Evolutionary conservation across 1,284 basidiomycete species (phyloP).

Genomic region (Retiboletus fuscus): DNA sequence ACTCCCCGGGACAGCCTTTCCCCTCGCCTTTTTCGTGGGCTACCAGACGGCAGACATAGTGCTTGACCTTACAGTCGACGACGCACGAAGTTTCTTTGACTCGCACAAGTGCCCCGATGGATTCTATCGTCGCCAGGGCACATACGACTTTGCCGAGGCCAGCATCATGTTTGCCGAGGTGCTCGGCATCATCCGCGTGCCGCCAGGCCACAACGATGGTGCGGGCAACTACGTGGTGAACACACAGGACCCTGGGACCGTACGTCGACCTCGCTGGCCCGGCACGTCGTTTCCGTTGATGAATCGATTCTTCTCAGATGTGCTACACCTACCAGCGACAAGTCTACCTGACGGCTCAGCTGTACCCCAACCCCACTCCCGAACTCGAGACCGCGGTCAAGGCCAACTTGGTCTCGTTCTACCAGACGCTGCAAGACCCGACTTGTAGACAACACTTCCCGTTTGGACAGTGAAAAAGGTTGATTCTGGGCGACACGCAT

Average conservation of each 20-base stretch:
- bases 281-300: slow-evolving; percentile 12
- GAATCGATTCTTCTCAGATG: slow-evolving; percentile 11
- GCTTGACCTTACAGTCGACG: slow-evolving; percentile 22
- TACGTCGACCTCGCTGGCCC: slow-evolving; percentile 23
- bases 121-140: slow-evolving; percentile 42
- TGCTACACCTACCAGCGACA: slow-evolving; percentile 41
- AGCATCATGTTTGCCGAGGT: slow-evolving; percentile 10
- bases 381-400: slow-evolving; percentile 43
- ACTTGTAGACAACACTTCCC: slow-evolving; percentile 41
- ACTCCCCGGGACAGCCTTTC: slow-evolving; percentile 42
- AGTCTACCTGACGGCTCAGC: slow-evolving; percentile 37
- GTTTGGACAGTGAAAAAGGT: slow-evolving; percentile 24
- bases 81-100: slow-evolving; percentile 40
- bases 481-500: neutral
- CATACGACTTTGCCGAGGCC: slow-evolving; percentile 28
- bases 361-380: slow-evolving; percentile 39
- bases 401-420: slow-evolving; percentile 41
- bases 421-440: slow-evolving; percentile 32
- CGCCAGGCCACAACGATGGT: slow-evolving; percentile 40
- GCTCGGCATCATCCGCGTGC: slow-evolving; percentile 18
- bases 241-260: slow-evolving; percentile 26
- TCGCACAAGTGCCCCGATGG: slow-evolving; percentile 36
- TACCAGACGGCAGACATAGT: slow-evolving; percentile 41
- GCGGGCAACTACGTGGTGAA: slow-evolving; percentile 37
- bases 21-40: slow-evolving; percentile 45